Base-by-base conservation (phyloP, 2,329 filamentous ascomycete species). In the Aureobasidium melanogenum region DNA sequence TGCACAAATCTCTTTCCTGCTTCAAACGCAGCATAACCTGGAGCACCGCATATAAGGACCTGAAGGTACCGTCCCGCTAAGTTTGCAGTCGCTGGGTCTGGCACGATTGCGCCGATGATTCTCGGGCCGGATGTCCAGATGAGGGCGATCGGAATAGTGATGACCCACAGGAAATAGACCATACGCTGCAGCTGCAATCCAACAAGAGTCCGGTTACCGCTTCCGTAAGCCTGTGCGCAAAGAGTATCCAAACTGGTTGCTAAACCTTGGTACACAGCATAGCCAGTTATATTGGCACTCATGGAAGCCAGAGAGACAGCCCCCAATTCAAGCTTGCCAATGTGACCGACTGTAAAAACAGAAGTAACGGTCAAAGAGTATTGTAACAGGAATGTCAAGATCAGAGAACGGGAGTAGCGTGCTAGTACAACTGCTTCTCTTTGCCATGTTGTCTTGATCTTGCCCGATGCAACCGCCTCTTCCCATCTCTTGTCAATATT, bases 241-340 rank as follows among this genome's bases (percentile, higher is more conserved):
- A 97, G 84, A 0, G 93, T 97, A 73, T 97, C 92, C 43, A 97
- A 79, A 66, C 88, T 90, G 7, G 92, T 97, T 1, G 91, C 88
- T 12, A 97, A 79, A 17, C 91, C 76, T 67, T 77, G 75, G 44
- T 76, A 77, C 15, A 77, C 72, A 1, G 76, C 72, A 62, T 75
- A 77, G 3, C 76, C 76, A 1, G 75, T 77, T 36, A 78, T 77
- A 32, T 73, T 75, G 1, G 76, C 76, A 1, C 75, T 77, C 76
- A 78, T 79, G 55, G 69, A 74, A 1, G 74, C 76, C 36, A 79
- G 65, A 65, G 73, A 76, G 14, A 77, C 76, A 17, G 76, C 76
- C 12, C 76, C 76, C 1, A 79, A 67, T 60, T 79, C 76, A 3
- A 70, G 68, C 60, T 76, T 77, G 7, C 76, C 76, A 56, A 78